These are phyloP conservation scores for Boletus hoseneyae DNA, from an alignment of 1,284 basidiomycete genomes.

Conservation along the genomic window DNA sequence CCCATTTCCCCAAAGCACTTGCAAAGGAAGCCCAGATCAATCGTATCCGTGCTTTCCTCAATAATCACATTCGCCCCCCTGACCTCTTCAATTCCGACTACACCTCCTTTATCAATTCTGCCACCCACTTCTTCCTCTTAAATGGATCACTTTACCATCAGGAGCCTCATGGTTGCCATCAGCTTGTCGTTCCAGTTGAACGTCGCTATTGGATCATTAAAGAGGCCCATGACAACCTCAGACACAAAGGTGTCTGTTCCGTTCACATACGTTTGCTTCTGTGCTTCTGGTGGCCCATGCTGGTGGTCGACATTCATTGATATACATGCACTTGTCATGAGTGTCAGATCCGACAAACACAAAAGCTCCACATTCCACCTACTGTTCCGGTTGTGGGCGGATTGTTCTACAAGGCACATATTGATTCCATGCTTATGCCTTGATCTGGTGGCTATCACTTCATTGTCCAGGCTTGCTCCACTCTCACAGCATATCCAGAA, in stretches of 20 bases:
- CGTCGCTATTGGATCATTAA: conserved; percentile 14
- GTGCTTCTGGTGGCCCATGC: conserved; percentile 36
- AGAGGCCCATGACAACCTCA: conserved; percentile 26
- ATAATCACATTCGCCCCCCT: background rate
- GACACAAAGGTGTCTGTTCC: conserved; percentile 28
- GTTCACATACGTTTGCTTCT: background rate
- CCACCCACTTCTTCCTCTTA: background rate
- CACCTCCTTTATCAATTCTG: background rate
- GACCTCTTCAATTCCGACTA: background rate
- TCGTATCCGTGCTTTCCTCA: too few relatives aligned
- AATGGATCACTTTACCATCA: background rate
- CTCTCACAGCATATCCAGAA: conserved; percentile 19
- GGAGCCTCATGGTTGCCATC: background rate
- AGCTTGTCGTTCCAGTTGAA: background rate
- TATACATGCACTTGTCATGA: conserved; percentile 5
- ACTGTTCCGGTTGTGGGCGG: background rate
- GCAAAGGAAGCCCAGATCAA: too few relatives aligned
- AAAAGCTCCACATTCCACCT: background rate
- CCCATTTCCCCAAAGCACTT: too few relatives aligned
- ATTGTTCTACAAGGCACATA: background rate
- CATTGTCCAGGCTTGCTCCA: background rate
- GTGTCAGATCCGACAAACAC: background rate
- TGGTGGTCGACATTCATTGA: conserved; percentile 23
- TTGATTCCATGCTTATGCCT: background rate
- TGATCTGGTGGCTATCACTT: background rate